Evolutionary conservation across 768 basidiomycete genomes (phyloP).

Genomic region (Russula earlei): DNA sequence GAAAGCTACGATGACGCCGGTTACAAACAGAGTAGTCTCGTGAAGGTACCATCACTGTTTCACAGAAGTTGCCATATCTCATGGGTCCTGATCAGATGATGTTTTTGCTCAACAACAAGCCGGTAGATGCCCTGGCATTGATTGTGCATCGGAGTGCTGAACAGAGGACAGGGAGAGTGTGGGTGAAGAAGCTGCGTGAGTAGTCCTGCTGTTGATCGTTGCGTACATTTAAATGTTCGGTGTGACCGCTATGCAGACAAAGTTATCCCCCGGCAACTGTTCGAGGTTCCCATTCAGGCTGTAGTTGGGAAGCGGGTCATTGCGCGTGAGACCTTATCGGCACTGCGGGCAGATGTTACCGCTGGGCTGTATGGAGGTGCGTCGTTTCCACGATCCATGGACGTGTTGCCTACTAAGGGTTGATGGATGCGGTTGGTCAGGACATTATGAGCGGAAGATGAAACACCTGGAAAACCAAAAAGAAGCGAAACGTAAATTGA

Average conservation of each 20-base stretch:
- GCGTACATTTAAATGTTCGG: not conserved
- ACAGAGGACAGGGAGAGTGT: constrained; percentile 62
- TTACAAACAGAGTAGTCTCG: constrained; percentile 70
- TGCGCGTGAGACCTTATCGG: constrained; percentile 81
- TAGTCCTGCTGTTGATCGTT: constrained; percentile 6
- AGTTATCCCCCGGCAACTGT: constrained; percentile 86
- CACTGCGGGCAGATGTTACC: constrained; percentile 85
- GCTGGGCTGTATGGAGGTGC: constrained; percentile 86
- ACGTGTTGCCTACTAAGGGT: not conserved
- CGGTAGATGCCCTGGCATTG: constrained; percentile 88
- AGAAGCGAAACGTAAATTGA: constrained; percentile 84
- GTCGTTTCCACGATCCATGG: constrained; percentile 1
- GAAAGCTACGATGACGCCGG: constrained; percentile 89
- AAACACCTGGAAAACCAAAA: constrained; percentile 86
- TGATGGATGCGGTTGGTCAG: constrained; percentile 26
- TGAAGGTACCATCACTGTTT: constrained; percentile 47
- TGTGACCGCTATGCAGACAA: constrained; percentile 44
- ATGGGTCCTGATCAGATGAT: constrained; percentile 50
- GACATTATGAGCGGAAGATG: constrained; percentile 90
- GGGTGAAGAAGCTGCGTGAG: constrained; percentile 91
- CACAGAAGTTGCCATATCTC: not conserved
- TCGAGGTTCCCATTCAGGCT: constrained; percentile 94
- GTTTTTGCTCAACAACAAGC: constrained; percentile 80
- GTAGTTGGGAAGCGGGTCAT: constrained; percentile 79
- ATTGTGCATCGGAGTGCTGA: constrained; percentile 81